Base-by-base conservation (phyloP, 2,329 filamentous ascomycete genomes). In the Arthrobotrys iridis region DNA sequence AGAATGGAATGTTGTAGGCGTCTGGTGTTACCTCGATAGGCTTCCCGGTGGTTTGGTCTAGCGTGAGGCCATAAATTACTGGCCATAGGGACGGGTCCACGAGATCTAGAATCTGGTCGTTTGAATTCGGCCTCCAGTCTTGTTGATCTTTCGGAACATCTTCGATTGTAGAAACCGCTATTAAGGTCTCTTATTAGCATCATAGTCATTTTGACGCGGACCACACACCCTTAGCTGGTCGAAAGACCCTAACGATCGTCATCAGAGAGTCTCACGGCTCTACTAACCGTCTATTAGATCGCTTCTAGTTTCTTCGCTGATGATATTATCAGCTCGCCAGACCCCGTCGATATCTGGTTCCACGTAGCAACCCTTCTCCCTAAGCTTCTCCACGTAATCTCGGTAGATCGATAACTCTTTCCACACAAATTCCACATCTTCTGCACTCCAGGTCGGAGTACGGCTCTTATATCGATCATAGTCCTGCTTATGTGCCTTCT, bases 71-170 rank as follows among this genome's bases (percentile, higher is more conserved):
- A 77, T 87, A 88, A 0, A 87, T 79, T 0, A 91, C 80, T 0
- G 89, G 88, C 76, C 85, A 91, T 5, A 90, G 82, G 0, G 88
- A 90, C 0, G 89, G 88, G 77, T 91, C 85, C 3, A 91, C 84
- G 0, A 91, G 81, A 78, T 91, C 86, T 0, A 89, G 84, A 1
- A 91, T 87, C 72, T 84, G 85, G 0, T 82, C 80, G 28, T 87
- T 82, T 0, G 86, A 88, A 1, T 84, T 82, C 0, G 88, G 89
- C 79, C 90, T 87, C 85, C 86, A 91, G 79, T 90, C 88, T 75
- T 86, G 85, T 33, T 82, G 59, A 0, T 81, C 60, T 5, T 86
- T 84, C 0, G 85, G 84, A 0, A 86, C 83, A 15, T 85, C 80
- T 71, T 89, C 85, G 0, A 91, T 82, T 0, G 79, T 79, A 0